Conservation (phyloP, 2,329 filamentous ascomycete species). For the Aureobasidium sp. region DNA sequence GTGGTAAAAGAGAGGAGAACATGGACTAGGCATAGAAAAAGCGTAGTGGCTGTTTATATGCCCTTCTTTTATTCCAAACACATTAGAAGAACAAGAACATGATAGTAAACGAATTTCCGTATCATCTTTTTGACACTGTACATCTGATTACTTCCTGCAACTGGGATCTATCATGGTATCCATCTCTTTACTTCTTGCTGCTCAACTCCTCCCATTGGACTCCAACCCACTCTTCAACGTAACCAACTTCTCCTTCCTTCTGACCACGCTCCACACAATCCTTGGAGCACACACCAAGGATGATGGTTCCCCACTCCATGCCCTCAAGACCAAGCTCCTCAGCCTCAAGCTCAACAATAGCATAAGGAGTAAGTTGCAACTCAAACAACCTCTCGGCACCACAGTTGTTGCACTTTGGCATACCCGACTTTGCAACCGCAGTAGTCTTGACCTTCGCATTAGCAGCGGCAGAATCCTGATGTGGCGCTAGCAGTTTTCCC, state of each 20-base stretch:
- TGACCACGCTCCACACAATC: constrained; percentile 64
- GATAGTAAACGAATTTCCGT: not conserved
- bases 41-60: not conserved
- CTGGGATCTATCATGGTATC: not conserved
- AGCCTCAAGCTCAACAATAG: constrained; percentile 80
- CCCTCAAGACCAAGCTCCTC: constrained; percentile 63
- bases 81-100: not conserved
- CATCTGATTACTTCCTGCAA: not conserved
- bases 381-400: constrained; percentile 74
- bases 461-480: constrained; percentile 20
- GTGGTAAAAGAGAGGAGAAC: not conserved
- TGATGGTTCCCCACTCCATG: constrained; percentile 97
- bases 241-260: constrained; percentile 58
- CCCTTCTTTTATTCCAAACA: not conserved
- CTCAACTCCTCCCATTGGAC: constrained; percentile 89
- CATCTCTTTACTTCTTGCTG: constrained; percentile 13
- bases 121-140: not conserved
- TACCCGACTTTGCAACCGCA: constrained; percentile 34
- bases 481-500: constrained; percentile 53
- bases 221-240: constrained; percentile 92
- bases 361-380: constrained; percentile 83
- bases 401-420: constrained; percentile 74
- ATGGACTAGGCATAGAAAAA: not conserved
- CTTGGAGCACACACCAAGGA: constrained; percentile 73
- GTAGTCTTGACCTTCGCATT: constrained; percentile 27